Evolutionary conservation across 345 rosid genomes (phyloP).

Genomic region (Rhodamnia rubescens): DNA sequence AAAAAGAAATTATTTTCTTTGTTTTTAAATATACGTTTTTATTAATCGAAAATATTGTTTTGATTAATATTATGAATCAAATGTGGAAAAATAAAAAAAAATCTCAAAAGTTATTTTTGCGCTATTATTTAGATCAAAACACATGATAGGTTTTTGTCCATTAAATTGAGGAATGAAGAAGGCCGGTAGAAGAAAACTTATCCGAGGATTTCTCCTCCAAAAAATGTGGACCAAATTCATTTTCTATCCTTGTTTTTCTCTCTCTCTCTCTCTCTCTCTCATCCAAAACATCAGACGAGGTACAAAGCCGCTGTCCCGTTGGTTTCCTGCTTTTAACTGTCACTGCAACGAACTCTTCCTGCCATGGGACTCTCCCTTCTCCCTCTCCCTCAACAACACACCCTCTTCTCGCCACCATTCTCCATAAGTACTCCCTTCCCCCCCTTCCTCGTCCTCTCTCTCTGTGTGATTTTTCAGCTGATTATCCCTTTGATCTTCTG

Average conservation of each 20-base stretch:
- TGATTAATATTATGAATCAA: too few relatives aligned
- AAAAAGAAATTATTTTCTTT: too few relatives aligned
- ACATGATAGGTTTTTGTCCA: not conserved
- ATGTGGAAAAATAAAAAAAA: too few relatives aligned
- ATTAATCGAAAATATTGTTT: too few relatives aligned
- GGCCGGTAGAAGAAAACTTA: not conserved
- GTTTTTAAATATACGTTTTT: too few relatives aligned
- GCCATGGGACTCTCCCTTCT: conserved; percentile 39
- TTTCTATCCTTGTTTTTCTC: not conserved
- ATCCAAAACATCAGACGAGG: not conserved
- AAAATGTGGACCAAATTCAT: conserved; percentile 18
- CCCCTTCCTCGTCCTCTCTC: not conserved
- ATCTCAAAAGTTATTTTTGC: too few relatives aligned
- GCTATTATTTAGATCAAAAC: not conserved
- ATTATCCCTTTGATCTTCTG: not conserved
- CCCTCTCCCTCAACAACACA: conserved; percentile 16
- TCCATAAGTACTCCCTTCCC: not conserved
- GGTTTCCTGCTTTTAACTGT: not conserved
- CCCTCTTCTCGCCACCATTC: conserved; percentile 8
- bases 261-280: not conserved
- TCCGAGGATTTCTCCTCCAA: not conserved
- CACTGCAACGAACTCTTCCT: not conserved
- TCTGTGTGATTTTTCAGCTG: not conserved
- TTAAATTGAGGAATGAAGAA: not conserved
- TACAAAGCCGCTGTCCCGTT: not conserved